phyloP scores from a whole-genome alignment of 805 yeast species.

The Cyberlindnera sargentensis region DNA sequence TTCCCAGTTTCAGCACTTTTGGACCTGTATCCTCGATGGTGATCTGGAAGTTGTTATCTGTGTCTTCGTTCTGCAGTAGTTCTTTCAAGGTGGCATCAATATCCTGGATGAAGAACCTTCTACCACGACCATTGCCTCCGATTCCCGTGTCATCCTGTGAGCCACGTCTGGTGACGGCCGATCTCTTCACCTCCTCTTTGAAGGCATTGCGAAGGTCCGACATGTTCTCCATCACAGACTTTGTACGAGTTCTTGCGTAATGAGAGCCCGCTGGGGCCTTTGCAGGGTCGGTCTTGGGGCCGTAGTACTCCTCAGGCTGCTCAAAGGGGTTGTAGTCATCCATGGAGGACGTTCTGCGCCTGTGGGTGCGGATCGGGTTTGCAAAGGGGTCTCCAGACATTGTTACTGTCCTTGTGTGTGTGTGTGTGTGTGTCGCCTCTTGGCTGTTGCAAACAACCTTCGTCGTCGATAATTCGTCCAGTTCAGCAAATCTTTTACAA shows the following conservation, averaged over 20 bases:
- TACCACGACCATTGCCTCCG: conserved; percentile 28
- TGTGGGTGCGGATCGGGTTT: background rate
- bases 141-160: conserved; percentile 44
- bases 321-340: conserved; percentile 50
- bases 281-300: conserved; percentile 52
- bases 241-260: conserved; percentile 50
- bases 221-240: conserved; percentile 36
- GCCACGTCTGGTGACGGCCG: conserved; percentile 38
- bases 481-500: too few species aligned
- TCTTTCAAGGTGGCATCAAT: conserved; percentile 67
- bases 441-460: too few species aligned
- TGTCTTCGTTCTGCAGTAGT: conserved; percentile 70
- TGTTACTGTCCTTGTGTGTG: background rate
- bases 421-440: background rate
- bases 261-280: conserved; percentile 32
- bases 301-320: conserved; percentile 63
- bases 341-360: conserved; percentile 19
- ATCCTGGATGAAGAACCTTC: conserved; percentile 59
- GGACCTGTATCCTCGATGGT: conserved; percentile 84
- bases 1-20: conserved; percentile 70
- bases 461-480: too few species aligned
- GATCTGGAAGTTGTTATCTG: conserved; percentile 78
- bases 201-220: conserved; percentile 14
- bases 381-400: background rate
- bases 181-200: conserved; percentile 17